phyloP scores from a whole-genome alignment of 805 yeast genomes.

The Kluyveromyces starmeri region DNA sequence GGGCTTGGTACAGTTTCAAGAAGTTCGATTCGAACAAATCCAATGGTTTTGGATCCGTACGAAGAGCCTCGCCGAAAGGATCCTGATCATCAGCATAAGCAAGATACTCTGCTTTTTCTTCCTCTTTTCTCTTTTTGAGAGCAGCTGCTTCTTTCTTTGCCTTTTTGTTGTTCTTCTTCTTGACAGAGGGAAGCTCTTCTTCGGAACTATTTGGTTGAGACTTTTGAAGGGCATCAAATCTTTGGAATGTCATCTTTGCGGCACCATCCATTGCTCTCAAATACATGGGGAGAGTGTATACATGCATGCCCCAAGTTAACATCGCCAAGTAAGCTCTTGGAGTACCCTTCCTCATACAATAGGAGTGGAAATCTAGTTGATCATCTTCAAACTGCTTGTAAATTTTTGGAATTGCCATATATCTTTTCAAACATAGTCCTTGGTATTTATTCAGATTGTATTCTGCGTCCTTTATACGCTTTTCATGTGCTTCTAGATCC shows the following conservation, averaged over 20 bases:
- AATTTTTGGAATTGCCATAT: slow-evolving; percentile 51
- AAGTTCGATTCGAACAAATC: slow-evolving; percentile 38
- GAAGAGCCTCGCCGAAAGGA: slow-evolving; percentile 45
- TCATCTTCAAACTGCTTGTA: slow-evolving; percentile 69
- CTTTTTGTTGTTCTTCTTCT: slow-evolving; percentile 36
- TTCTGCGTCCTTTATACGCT: slow-evolving; percentile 30
- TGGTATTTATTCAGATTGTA: slow-evolving; percentile 39
- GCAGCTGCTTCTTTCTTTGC: slow-evolving; percentile 48
- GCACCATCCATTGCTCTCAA: slow-evolving; percentile 64
- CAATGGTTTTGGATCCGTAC: slow-evolving; percentile 32
- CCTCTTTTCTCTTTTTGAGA: slow-evolving; percentile 42
- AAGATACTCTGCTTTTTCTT: slow-evolving; percentile 36
- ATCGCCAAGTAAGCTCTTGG: slow-evolving; percentile 72
- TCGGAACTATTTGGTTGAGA: slow-evolving; percentile 7
- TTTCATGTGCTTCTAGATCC: slow-evolving; percentile 19
- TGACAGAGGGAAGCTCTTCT: slow-evolving; percentile 7
- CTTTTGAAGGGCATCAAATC: slow-evolving; percentile 14
- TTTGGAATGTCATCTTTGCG: slow-evolving; percentile 43
- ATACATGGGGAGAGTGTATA: slow-evolving; percentile 63
- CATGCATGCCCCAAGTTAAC: slow-evolving; percentile 72
- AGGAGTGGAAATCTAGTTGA: slow-evolving; percentile 91
- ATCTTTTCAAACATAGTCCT: slow-evolving; percentile 79
- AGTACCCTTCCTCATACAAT: slow-evolving; percentile 85
- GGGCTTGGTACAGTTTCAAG: slow-evolving; percentile 31
- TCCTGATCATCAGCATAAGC: slow-evolving; percentile 45